phyloP scores from a whole-genome alignment of 495 filamentous ascomycete species.

The Xylaria venustula region DNA sequence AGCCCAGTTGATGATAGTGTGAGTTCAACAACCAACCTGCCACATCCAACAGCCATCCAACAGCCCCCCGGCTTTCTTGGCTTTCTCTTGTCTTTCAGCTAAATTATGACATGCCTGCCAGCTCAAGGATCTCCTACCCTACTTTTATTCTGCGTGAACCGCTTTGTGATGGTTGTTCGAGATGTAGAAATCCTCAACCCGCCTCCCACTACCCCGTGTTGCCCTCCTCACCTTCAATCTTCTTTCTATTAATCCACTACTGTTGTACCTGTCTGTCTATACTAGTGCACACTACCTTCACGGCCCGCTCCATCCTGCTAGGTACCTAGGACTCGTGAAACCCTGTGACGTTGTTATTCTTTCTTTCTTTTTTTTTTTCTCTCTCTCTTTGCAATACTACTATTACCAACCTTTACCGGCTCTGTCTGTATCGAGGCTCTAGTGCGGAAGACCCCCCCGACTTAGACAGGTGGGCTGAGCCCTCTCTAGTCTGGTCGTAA shows the following conservation, averaged over 20 bases:
- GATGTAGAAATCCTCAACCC: constrained; percentile 4
- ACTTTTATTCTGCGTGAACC: neutral
- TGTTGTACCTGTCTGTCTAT: too few species aligned
- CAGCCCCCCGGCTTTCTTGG: constrained; percentile 4
- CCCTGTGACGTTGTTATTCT: neutral
- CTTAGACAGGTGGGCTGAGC: neutral
- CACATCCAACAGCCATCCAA: too few species aligned
- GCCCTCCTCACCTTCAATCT: neutral
- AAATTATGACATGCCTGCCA: constrained; percentile 15
- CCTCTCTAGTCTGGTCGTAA: neutral
- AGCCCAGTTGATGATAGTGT: too few species aligned
- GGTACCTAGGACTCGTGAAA: neutral
- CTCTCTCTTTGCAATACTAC: too few species aligned
- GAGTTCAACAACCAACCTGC: too few species aligned
- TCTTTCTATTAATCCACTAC: neutral
- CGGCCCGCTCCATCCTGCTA: neutral
- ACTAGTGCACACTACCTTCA: too few species aligned
- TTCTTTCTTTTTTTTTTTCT: too few species aligned
- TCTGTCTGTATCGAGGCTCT: constrained; percentile 1
- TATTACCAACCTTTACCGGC: neutral
- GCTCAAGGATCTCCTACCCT: constrained; percentile 8
- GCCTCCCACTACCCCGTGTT: neutral
- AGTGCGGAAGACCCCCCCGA: too few species aligned
- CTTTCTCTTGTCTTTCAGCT: neutral
- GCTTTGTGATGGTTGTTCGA: neutral